These are phyloP conservation scores for Agrocybe praecox DNA, from an alignment of 768 basidiomycete species.

Conservation along the genomic window DNA sequence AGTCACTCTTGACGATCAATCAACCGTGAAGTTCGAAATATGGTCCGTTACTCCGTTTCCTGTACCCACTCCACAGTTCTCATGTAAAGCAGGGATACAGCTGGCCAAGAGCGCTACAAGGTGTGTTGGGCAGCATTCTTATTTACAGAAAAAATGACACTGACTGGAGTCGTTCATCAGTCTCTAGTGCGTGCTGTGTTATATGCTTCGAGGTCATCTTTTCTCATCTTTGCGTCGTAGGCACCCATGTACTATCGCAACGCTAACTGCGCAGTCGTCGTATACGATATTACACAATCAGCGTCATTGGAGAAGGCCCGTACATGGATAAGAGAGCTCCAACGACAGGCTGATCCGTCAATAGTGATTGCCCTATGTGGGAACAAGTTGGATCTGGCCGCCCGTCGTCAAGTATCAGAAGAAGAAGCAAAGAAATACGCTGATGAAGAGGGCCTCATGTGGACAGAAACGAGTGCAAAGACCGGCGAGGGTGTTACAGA, in stretches of 20 bases:
- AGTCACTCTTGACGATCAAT: slow-evolving; percentile 85
- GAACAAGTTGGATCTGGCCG: slow-evolving; percentile 89
- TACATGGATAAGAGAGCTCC: slow-evolving; percentile 95
- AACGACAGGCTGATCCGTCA: slow-evolving; percentile 95
- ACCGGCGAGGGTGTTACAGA: slow-evolving; percentile 83
- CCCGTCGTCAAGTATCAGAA: slow-evolving; percentile 81
- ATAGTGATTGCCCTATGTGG: slow-evolving; percentile 97
- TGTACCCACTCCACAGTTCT: slow-evolving; percentile 1
- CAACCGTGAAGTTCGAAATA: slow-evolving; percentile 97
- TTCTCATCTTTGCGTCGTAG: slow-evolving; percentile 33
- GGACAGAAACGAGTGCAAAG: slow-evolving; percentile 92
- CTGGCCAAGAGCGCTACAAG: slow-evolving; percentile 96
- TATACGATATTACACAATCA: slow-evolving; percentile 94
- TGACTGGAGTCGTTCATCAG: slow-evolving; percentile 23
- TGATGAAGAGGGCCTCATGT: slow-evolving; percentile 90
- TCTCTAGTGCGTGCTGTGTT: slow-evolving; percentile 41
- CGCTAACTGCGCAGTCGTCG: slow-evolving; percentile 92
- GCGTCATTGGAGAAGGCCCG: slow-evolving; percentile 94
- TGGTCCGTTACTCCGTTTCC: slow-evolving; percentile 61
- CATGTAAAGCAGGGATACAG: slow-evolving; percentile 75
- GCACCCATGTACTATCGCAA: slow-evolving; percentile 98
- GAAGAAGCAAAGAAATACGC: slow-evolving; percentile 94
- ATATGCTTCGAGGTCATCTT: slow-evolving; percentile 22
- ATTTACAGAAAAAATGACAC: slow-evolving; percentile 13
- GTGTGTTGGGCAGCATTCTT: slow-evolving; percentile 35